Evolutionary conservation across 2,329 filamentous ascomycete genomes (phyloP).

Genomic region (Phialophora verrucosa): DNA sequence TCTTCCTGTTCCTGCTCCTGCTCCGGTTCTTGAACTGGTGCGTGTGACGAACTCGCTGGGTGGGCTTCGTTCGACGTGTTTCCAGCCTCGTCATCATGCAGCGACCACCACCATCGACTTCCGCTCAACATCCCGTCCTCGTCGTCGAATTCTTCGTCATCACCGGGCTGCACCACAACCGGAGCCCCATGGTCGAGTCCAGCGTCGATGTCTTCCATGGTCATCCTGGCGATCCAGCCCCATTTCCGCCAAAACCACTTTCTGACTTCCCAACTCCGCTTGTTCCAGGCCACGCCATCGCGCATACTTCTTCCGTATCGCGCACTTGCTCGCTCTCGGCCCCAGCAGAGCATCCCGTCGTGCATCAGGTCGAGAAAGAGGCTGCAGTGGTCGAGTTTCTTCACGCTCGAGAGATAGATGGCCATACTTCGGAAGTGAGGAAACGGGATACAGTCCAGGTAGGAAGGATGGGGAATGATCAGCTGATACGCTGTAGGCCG

Average conservation of each 20-base stretch:
- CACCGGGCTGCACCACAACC: conserved; percentile 39
- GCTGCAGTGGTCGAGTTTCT: conserved; percentile 45
- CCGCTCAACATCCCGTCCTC: background rate
- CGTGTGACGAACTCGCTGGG: conserved; percentile 1
- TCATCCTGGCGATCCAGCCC: conserved; percentile 45
- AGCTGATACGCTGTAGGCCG: conserved; percentile 29
- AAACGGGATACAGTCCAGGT: conserved; percentile 34
- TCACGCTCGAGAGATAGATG: conserved; percentile 30
- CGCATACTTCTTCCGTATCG: conserved; percentile 41
- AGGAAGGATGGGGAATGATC: conserved; percentile 31
- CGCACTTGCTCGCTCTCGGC: conserved; percentile 38
- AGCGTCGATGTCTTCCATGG: conserved; percentile 46
- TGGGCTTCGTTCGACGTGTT: background rate
- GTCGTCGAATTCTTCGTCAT: conserved; percentile 34
- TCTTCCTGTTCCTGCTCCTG: conserved; percentile 24
- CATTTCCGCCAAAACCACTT: conserved; percentile 55
- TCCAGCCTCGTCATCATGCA: conserved; percentile 22
- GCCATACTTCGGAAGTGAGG: conserved; percentile 34
- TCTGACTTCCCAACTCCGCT: conserved; percentile 54
- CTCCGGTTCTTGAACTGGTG: background rate
- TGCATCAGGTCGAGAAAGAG: conserved; percentile 47
- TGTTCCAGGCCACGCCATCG: conserved; percentile 52
- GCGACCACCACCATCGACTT: background rate
- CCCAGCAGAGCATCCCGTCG: conserved; percentile 50
- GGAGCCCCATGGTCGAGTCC: background rate